Percentiles rank a stretch among this genome's conserved stretches.
phyloP scores from a whole-genome alignment of 768 basidiomycete genomes.

The Tulasnella sp. region DNA sequence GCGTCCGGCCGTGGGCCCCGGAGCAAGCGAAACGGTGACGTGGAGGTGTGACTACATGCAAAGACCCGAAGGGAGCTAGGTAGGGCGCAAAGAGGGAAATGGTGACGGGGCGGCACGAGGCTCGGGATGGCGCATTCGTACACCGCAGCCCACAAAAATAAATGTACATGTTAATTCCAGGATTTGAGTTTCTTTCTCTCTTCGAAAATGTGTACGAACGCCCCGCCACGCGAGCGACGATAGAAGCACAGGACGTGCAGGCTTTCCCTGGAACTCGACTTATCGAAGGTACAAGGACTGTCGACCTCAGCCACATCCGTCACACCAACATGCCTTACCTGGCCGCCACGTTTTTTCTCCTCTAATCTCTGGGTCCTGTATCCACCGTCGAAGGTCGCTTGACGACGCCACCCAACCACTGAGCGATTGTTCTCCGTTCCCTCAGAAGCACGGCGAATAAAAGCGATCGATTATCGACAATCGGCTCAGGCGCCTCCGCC shows the following conservation, averaged over 20 bases:
- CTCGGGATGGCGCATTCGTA: conserved; percentile 2
- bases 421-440: conserved; percentile 6
- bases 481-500: not conserved
- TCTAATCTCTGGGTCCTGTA: not conserved
- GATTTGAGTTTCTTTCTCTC: not conserved
- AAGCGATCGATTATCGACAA: not conserved
- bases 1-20: not conserved
- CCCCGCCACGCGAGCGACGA: not conserved
- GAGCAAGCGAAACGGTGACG: not conserved
- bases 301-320: not conserved
- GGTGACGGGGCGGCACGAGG: not conserved
- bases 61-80: not conserved
- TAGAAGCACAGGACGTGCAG: not conserved
- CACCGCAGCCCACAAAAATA: not conserved
- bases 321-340: not conserved
- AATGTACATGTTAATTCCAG: not conserved
- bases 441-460: conserved; percentile 7
- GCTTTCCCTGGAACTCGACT: not conserved
- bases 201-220: not conserved
- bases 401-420: not conserved
- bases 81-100: not conserved
- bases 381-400: not conserved
- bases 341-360: not conserved
- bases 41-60: conserved; percentile 7
- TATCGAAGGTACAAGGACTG: not conserved